phyloP scores from a whole-genome alignment of 75 land plant species.

The Isoetes taiwanensis region DNA sequence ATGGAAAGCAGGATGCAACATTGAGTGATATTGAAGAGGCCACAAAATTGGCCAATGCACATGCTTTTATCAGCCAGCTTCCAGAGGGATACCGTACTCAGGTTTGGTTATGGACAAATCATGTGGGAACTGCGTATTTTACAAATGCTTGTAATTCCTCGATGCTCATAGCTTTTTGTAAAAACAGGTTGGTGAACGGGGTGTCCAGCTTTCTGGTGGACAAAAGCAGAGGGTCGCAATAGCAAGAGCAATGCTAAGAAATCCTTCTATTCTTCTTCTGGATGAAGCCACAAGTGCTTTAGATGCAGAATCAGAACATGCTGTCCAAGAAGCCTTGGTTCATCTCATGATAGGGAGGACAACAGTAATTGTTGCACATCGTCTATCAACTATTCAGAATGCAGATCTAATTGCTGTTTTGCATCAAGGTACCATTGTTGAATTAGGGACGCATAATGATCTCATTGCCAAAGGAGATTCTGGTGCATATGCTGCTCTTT shows the following conservation, averaged over 20 bases:
- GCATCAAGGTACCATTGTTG: conserved; percentile 25
- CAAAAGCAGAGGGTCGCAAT: conserved; percentile 34
- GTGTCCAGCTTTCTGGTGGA: conserved; percentile 33
- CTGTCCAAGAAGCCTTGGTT: conserved; percentile 31
- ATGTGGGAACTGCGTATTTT: background rate
- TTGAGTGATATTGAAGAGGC: conserved; percentile 36
- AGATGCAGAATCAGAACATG: conserved; percentile 26
- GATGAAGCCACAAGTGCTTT: conserved; percentile 40
- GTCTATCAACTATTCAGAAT: conserved; percentile 28
- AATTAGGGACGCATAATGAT: conserved; percentile 22
- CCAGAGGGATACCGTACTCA: conserved; percentile 45
- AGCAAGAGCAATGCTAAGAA: conserved; percentile 33
- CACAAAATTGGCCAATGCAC: conserved; percentile 37
- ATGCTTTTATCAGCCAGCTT: conserved; percentile 34
- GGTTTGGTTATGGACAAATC: conserved; percentile 9
- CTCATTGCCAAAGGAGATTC: conserved; percentile 13
- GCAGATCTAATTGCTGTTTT: conserved; percentile 24
- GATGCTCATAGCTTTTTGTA: background rate
- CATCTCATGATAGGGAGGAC: conserved; percentile 27
- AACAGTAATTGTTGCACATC: conserved; percentile 31
- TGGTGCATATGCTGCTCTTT: conserved; percentile 24
- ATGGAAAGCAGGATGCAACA: conserved; percentile 43
- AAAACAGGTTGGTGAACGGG: conserved; percentile 26
- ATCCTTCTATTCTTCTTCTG: conserved; percentile 25
- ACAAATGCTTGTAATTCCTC: background rate